These are phyloP conservation scores for Diphasiastrum complanatum DNA, from an alignment of 83 land plant species.

Conservation along the genomic window DNA sequence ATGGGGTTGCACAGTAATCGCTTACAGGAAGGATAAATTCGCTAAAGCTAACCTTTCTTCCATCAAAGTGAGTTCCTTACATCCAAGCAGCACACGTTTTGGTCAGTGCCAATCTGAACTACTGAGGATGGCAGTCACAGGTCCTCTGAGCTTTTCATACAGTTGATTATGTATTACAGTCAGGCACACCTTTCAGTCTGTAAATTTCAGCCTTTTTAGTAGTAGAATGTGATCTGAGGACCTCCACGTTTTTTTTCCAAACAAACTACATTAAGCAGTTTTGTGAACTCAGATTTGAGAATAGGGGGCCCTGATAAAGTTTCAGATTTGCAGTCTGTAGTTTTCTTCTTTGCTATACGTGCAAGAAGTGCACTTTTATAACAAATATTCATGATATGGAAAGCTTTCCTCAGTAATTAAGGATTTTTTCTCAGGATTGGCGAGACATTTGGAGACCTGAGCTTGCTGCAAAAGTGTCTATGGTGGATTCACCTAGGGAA, in stretches of 20 bases:
- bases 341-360: background rate
- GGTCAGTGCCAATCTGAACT: background rate
- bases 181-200: too few relatives aligned
- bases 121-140: background rate
- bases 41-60: conserved; percentile 50
- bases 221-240: too few relatives aligned
- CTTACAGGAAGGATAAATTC: conserved; percentile 75
- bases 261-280: too few relatives aligned
- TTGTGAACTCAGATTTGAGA: too few relatives aligned
- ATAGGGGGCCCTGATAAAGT: too few relatives aligned
- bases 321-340: too few relatives aligned
- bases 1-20: conserved; percentile 91
- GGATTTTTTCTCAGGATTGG: conserved; percentile 68
- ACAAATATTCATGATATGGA: background rate
- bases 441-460: conserved; percentile 80
- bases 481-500: conserved; percentile 86
- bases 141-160: background rate
- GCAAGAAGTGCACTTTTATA: background rate
- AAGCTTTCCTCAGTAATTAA: background rate
- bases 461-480: conserved; percentile 78
- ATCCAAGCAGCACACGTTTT: background rate
- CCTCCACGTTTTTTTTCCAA: too few relatives aligned
- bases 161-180: too few relatives aligned
- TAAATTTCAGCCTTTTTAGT: too few relatives aligned
- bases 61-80: conserved; percentile 52